Base-by-base conservation (phyloP, 345 rosid genomes). In the Populus euphratica region DNA sequence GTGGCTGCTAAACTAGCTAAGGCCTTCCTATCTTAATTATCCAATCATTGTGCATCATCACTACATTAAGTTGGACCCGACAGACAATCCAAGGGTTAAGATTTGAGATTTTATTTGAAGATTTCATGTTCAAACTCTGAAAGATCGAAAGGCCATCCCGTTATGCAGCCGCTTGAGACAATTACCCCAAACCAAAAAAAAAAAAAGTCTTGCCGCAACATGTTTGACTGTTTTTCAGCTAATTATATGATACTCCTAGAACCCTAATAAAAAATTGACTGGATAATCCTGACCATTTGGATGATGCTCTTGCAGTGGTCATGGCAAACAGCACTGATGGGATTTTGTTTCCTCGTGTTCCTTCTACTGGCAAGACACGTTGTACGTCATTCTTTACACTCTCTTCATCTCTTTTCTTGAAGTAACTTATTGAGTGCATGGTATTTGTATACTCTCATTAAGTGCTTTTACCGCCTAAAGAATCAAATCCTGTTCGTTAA, bases 321-420 rank as follows among this genome's bases (percentile, higher is more conserved):
- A 73, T 96, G 99, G 99, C 93, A 96, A 82, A 93, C 98, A 49
- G 87, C 91, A 75, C 80, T 96, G 64, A 91, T 93, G 98, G 99
- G 98, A 6, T 74, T 86, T 56, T 87, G 90, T 87, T 96, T 96
- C 88, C 89, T 96, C 14, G 86, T 83, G 82, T 73, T 90, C 80
- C 91, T 96, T 69, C 81, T 96, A 35, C 81, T 86, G 8, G 80
- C 97, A 33, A 88, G 99, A 83, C 93, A 91, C 85, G 79, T 92
- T 38, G 99, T 96, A 91, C 36, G 97, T 88, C 71, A 14, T 70
- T 59, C 66, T 27, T 62, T 50, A 4, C 66, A 41, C 75, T 18
- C 41, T 14, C 17, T 47, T 4, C 63, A 54, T 70, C 35, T 71
- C 66, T 39, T 14, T 14, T 31, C 43, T 43, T 12, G 13, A 12